Percentiles rank a stretch among this genome's conserved stretches.
Conservation (phyloP, 108 stramenopile genomes). For the Phaeodactylum tricornutum region DNA sequence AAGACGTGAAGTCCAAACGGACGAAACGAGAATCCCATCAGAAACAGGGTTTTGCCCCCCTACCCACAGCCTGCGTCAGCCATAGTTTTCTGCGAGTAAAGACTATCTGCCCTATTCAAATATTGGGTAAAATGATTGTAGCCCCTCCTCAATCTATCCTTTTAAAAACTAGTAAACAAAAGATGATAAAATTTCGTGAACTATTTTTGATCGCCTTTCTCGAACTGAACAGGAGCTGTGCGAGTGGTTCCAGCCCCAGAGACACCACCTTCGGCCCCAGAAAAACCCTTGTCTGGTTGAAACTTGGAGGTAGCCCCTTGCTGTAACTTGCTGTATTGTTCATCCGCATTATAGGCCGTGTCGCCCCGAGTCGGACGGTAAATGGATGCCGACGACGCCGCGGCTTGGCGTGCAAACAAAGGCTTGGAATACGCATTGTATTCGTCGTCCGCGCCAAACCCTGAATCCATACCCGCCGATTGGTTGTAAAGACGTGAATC, state of each 20-base stretch:
- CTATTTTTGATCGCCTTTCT: constrained; percentile 44
- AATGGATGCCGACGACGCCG: constrained; percentile 75
- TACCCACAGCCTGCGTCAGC: no score
- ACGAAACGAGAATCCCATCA: no score
- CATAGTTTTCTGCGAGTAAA: no score
- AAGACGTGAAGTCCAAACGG: no score
- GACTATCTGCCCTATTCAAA: no score
- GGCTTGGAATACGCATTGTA: constrained; percentile 94
- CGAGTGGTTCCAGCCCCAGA: constrained; percentile 43
- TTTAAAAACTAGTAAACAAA: background rate
- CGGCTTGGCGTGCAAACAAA: constrained; percentile 77
- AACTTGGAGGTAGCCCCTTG: constrained; percentile 76
- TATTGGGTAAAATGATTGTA: no score
- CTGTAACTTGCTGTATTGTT: constrained; percentile 63
- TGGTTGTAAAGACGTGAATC: constrained; percentile 96
- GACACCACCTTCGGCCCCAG: constrained; percentile 68
- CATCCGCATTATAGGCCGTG: constrained; percentile 67
- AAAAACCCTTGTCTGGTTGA: constrained; percentile 75
- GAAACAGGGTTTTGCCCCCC: no score
- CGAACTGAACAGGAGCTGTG: constrained; percentile 83
- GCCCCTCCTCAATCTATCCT: no score
- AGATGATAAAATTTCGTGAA: background rate
- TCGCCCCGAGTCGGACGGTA: constrained; percentile 87
- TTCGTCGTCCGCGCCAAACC: constrained; percentile 97
- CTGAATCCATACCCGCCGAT: constrained; percentile 86